Percentiles rank a stretch among this genome's conserved stretches.
Conservation (phyloP, 495 filamentous ascomycete species). For the Trichoderma gamsii region DNA sequence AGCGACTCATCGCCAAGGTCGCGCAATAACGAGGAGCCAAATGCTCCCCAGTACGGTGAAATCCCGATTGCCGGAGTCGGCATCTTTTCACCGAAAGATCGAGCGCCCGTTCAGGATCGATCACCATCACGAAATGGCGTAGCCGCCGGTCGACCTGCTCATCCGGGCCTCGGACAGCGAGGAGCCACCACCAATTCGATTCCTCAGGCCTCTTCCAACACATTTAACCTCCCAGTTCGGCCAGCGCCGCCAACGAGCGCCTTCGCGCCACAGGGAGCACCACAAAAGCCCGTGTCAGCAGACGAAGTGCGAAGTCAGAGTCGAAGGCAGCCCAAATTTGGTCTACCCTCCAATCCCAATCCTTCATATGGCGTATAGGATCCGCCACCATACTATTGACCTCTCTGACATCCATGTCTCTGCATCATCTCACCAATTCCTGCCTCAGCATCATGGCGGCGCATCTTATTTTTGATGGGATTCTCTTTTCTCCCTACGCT, state of each 20-base stretch:
- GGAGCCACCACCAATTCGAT: conserved; percentile 40
- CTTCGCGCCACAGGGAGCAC: conserved; percentile 37
- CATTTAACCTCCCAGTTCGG: conserved; percentile 45
- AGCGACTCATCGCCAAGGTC: conserved; percentile 42
- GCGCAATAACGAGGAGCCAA: conserved; percentile 29
- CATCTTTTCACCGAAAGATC: conserved; percentile 35
- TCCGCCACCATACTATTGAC: conserved; percentile 21
- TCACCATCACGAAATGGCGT: conserved; percentile 40
- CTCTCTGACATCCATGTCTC: conserved; percentile 2
- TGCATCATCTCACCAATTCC: background rate
- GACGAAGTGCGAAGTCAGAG: conserved; percentile 35
- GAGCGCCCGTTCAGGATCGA: conserved; percentile 32
- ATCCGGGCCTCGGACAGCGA: conserved; percentile 47
- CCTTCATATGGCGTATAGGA: conserved; percentile 22
- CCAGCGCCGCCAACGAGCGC: conserved; percentile 39
- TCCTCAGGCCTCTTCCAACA: conserved; percentile 20
- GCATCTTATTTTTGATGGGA: background rate
- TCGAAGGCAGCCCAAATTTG: conserved; percentile 37
- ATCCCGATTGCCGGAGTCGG: conserved; percentile 57
- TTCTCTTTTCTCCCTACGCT: background rate
- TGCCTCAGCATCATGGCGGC: conserved; percentile 3
- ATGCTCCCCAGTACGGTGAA: conserved; percentile 60
- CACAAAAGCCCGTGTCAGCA: conserved; percentile 36
- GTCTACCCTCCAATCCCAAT: conserved; percentile 32
- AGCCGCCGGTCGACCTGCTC: conserved; percentile 38